Evolutionary conservation across 345 rosid species (phyloP).

Genomic region (Ceriops zippeliana): DNA sequence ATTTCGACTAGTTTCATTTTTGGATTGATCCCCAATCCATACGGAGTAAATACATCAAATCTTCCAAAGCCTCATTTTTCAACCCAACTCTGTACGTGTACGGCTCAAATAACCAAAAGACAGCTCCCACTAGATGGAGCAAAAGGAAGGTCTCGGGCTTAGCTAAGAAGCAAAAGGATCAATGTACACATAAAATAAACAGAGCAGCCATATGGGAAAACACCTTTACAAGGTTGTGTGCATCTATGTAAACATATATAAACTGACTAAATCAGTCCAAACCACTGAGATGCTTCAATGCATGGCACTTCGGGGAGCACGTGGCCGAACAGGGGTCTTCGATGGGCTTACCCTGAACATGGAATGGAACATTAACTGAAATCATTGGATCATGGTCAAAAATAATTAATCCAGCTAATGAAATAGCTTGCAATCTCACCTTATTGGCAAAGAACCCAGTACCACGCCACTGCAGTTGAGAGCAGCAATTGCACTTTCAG

Average conservation of each 20-base stretch:
- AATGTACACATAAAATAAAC: conserved; percentile 19
- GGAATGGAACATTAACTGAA: background rate
- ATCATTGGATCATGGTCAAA: background rate
- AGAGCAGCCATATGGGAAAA: conserved; percentile 26
- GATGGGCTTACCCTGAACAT: conserved; percentile 86
- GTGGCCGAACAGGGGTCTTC: conserved; percentile 97
- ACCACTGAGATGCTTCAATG: conserved; percentile 35
- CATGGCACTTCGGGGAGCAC: conserved; percentile 67
- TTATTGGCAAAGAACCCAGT: conserved; percentile 85
- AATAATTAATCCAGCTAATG: background rate
- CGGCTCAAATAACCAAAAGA: conserved; percentile 30
- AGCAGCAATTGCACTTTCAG: conserved; percentile 96
- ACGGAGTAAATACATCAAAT: conserved; percentile 15
- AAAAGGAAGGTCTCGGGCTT: background rate
- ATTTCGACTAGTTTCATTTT: background rate
- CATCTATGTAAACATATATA: conserved; percentile 30
- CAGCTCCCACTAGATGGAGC: conserved; percentile 19
- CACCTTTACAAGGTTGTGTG: conserved; percentile 38
- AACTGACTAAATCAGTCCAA: conserved; percentile 16
- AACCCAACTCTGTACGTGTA: conserved; percentile 36
- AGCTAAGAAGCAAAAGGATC: background rate
- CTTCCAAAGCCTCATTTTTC: conserved; percentile 36
- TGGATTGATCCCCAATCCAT: conserved; percentile 10
- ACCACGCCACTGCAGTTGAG: conserved; percentile 93
- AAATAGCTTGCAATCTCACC: conserved; percentile 38